Conservation (phyloP, 2,329 filamentous ascomycete genomes). For the Calcarisporium arbuscula region DNA sequence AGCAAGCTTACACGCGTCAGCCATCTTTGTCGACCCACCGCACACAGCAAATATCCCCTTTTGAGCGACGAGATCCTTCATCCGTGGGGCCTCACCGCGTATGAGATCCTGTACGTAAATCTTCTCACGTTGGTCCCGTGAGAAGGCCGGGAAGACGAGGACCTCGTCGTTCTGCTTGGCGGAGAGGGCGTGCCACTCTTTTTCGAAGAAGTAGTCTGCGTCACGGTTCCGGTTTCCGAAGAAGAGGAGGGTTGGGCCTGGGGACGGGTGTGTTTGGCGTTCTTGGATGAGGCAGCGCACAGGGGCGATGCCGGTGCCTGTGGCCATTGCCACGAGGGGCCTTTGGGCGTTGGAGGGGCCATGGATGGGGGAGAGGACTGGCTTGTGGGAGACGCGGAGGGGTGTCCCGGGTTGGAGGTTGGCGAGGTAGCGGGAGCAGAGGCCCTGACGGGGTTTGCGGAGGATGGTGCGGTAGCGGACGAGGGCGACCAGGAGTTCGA, state of each 20-base stretch:
- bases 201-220: constrained; percentile 74
- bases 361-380: constrained; percentile 35
- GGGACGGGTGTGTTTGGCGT: constrained; percentile 35
- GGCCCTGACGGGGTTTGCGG: constrained; percentile 73
- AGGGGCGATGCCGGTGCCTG: constrained; percentile 82
- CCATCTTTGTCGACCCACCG: constrained; percentile 54
- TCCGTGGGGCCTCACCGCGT: constrained; percentile 30
- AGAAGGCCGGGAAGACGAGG: constrained; percentile 39
- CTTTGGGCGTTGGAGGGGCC: constrained; percentile 27
- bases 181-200: constrained; percentile 57
- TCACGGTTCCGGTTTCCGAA: constrained; percentile 73
- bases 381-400: constrained; percentile 55
- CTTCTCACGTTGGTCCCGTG: constrained; percentile 40
- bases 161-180: constrained; percentile 16
- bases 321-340: constrained; percentile 72
- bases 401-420: constrained; percentile 51
- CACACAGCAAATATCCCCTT: constrained; percentile 46
- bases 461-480: constrained; percentile 90
- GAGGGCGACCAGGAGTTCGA: constrained; percentile 77
- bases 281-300: constrained; percentile 77
- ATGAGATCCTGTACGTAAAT: constrained; percentile 52
- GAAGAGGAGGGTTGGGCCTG: constrained; percentile 55
- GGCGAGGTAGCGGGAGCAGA: constrained; percentile 83
- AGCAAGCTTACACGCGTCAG: constrained; percentile 45
- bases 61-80: constrained; percentile 27